Base-by-base conservation (phyloP, 1,284 basidiomycete genomes). In the Phellopilus nigrolimitatus region DNA sequence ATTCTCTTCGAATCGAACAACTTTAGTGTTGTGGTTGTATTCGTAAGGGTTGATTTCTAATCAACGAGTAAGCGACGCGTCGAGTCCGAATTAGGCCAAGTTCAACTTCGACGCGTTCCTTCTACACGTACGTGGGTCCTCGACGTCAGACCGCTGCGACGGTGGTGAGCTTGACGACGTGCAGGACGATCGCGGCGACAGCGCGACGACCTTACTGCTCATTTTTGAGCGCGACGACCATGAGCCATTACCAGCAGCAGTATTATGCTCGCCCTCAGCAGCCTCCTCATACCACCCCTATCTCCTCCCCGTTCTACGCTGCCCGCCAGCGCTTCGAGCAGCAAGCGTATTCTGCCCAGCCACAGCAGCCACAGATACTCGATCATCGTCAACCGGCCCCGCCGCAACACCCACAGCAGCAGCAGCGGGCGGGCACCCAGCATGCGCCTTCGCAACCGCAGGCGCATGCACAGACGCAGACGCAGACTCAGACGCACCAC, bases 311-410 rank as follows among this genome's bases (percentile, higher is more conserved):
- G 13, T 44, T 49, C 47, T 54, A 49, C 41, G 36, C 47, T 24
- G 52, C 52, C 9, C 52, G 52, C 34, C 52, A 54, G 36, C 33
- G 25, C 19, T 49, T 45, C 37, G 47, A 52, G 25, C 52, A 54
- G 30, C 10, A 10, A 30, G 22, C 36, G n/a, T 17, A 49, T 10
- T 19, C 36, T 17, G 38, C 31, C n/a, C 27, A 46, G 27, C n/a
- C 21, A n/a, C 31, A 46, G 27, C 9, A 1, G 15, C 4, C 7
- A 7, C 6, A 38, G 21, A 38, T 38, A n/a, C 5, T n/a, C 5
- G 15, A 38, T 9, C 31, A 9, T 19, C 13, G 31, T 28, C 48
- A 45, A 38, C 44, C 51, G n/a, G n/a, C n/a, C n/a, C n/a, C n/a
- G n/a, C n/a, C n/a, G n/a, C n/a, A n/a, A n/a, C n/a, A n/a, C n/a